Percentiles rank a stretch among this genome's conserved stretches.
These are phyloP conservation scores for Aspergillus sergii DNA, from an alignment of 2,329 filamentous ascomycete species.

Conservation along the genomic window DNA sequence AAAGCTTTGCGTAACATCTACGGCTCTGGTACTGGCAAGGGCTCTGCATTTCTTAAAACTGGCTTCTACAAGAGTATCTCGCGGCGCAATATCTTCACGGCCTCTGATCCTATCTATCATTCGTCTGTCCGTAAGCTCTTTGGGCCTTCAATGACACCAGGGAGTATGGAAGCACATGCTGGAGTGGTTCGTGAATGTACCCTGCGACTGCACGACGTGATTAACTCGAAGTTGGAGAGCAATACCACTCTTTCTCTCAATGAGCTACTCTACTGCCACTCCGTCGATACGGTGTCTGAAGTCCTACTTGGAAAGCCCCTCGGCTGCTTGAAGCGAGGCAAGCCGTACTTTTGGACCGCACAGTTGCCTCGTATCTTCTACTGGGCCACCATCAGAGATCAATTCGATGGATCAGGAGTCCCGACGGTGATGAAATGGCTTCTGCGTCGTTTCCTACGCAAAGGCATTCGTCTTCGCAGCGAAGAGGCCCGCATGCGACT, in stretches of 20 bases:
- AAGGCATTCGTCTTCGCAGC: constrained; percentile 23
- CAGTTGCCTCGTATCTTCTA: constrained; percentile 30
- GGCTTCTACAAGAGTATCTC: constrained; percentile 29
- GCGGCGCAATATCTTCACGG: constrained; percentile 28
- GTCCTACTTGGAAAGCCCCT: constrained; percentile 28
- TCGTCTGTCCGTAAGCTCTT: constrained; percentile 27
- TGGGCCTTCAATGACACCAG: constrained; percentile 26
- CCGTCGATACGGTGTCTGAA: constrained; percentile 29
- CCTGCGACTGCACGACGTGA: constrained; percentile 21
- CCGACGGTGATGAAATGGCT: constrained; percentile 31
- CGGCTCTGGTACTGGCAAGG: constrained; percentile 21
- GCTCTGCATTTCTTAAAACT: constrained; percentile 26
- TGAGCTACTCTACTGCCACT: constrained; percentile 27
- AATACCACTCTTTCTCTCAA: constrained; percentile 20
- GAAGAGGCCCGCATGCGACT: constrained; percentile 29
- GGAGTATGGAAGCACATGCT: constrained; percentile 23
- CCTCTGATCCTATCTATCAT: constrained; percentile 26
- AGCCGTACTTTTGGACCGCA: constrained; percentile 30
- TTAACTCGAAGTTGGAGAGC: constrained; percentile 13
- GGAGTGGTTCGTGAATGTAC: constrained; percentile 26
- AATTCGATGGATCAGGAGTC: constrained; percentile 29
- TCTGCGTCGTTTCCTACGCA: constrained; percentile 27
- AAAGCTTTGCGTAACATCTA: constrained; percentile 28
- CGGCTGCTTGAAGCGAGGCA: constrained; percentile 26
- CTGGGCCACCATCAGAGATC: constrained; percentile 29